Conservation (phyloP, 2,329 filamentous ascomycete genomes). For the Cytospora chrysosperma region DNA sequence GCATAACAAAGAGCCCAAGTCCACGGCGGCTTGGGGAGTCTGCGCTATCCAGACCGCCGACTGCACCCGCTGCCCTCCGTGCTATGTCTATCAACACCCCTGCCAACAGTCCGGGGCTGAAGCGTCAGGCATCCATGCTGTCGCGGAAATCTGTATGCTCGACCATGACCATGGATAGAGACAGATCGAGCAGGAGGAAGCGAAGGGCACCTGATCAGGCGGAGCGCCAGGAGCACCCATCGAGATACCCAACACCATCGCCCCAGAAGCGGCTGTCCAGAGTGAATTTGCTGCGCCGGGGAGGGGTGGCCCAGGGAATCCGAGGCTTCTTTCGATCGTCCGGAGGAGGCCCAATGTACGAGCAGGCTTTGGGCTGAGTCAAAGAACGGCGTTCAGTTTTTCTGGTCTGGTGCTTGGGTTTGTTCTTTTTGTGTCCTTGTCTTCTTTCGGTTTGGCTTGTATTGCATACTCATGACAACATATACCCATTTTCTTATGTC, state of each 20-base stretch:
- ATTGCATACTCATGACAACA: slow-evolving; percentile 19
- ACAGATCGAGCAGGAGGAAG: not conserved
- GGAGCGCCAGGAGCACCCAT: slow-evolving; percentile 11
- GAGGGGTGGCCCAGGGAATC: slow-evolving; percentile 40
- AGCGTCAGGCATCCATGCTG: slow-evolving; percentile 22
- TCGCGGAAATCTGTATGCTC: slow-evolving; percentile 25
- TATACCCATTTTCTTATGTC: slow-evolving; percentile 22
- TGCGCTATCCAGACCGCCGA: slow-evolving; percentile 1
- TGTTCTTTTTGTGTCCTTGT: not conserved
- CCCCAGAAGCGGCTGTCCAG: slow-evolving; percentile 28
- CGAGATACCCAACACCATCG: slow-evolving; percentile 28
- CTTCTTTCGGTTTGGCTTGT: not conserved
- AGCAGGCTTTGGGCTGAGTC: not conserved
- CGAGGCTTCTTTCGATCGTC: slow-evolving; percentile 45
- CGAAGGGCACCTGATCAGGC: not conserved
- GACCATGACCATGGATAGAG: slow-evolving; percentile 6
- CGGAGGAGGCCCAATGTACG: not conserved
- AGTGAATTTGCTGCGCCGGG: slow-evolving; percentile 38
- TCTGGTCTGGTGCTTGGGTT: not conserved
- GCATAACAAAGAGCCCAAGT: slow-evolving; percentile 21
- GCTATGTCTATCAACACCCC: slow-evolving; percentile 29
- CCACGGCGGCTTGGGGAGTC: slow-evolving; percentile 18
- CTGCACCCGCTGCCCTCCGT: slow-evolving; percentile 21
- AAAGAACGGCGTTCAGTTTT: not conserved
- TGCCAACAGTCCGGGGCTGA: slow-evolving; percentile 28